phyloP scores from a whole-genome alignment of 257 asterid species.

The Paulownia fortunei region DNA sequence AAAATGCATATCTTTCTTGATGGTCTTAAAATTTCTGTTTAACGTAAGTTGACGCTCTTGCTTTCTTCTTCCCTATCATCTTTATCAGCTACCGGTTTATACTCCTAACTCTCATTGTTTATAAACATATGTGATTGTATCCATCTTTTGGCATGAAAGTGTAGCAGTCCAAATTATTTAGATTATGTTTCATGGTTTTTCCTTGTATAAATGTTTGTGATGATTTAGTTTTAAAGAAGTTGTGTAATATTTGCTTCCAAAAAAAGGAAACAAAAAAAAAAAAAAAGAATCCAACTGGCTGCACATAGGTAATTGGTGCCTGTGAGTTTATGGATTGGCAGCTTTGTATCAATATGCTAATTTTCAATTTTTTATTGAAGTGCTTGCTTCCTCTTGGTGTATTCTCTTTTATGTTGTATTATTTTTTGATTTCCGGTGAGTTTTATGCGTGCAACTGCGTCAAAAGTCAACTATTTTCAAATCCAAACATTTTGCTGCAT shows the following conservation, averaged over 20 bases:
- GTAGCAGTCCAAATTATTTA: neutral
- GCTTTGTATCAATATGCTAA: neutral
- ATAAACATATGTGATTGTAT: too few relatives aligned
- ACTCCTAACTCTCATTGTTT: neutral
- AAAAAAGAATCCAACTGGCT: neutral
- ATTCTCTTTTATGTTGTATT: neutral
- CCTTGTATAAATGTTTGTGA: neutral
- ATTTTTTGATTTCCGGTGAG: neutral
- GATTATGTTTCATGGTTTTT: neutral
- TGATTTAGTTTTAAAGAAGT: neutral
- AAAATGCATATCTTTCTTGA: too few relatives aligned
- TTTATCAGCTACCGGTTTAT: neutral
- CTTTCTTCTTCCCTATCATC: too few relatives aligned
- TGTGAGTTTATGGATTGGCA: neutral
- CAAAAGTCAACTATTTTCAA: neutral
- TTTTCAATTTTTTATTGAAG: neutral
- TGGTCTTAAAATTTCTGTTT: too few relatives aligned
- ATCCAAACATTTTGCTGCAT: conserved; percentile 19
- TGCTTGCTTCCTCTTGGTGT: neutral
- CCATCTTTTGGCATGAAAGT: neutral
- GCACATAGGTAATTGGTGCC: neutral
- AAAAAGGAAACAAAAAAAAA: neutral
- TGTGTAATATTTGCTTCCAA: neutral
- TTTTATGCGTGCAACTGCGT: neutral
- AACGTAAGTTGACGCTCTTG: too few relatives aligned